Conservation (phyloP, 768 basidiomycete species). For the Dictyophora rubrovolvata region DNA sequence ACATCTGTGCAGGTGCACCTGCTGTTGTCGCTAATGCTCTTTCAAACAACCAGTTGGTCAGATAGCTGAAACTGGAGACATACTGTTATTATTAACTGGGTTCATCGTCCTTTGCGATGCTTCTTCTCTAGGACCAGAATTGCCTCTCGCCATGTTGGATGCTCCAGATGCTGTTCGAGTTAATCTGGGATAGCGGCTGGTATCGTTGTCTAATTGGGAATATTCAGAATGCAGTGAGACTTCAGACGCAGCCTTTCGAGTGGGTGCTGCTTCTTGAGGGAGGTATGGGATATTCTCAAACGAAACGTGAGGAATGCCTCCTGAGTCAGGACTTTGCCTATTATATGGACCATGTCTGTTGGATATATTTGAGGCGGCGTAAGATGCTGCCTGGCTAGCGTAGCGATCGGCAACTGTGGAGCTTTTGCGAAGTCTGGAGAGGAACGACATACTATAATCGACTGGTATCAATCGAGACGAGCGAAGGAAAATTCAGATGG, state of each 20-base stretch:
- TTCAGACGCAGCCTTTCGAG: conserved; percentile 1
- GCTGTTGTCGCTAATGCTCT: neutral
- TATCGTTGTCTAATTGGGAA: conserved; percentile 4
- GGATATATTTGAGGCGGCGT: neutral
- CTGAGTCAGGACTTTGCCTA: neutral
- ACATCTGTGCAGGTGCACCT: neutral
- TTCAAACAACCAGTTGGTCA: neutral
- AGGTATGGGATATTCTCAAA: conserved; percentile 6
- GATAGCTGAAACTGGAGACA: neutral
- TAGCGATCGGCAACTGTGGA: neutral
- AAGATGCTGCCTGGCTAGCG: neutral
- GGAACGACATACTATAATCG: neutral
- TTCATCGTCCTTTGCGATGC: neutral
- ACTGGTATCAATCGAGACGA: too few species aligned
- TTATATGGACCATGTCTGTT: neutral
- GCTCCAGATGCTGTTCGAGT: neutral
- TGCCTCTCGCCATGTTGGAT: neutral
- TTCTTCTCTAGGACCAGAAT: neutral
- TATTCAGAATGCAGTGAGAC: conserved; percentile 8
- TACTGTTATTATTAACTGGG: neutral
- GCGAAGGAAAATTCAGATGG: too few species aligned
- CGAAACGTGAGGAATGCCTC: conserved; percentile 3
- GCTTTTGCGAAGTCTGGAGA: conserved; percentile 5
- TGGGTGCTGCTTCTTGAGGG: neutral
- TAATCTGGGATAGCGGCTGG: conserved; percentile 1